phyloP scores from a whole-genome alignment of 352 stramenopile species.

The Pythium sp. region DNA sequence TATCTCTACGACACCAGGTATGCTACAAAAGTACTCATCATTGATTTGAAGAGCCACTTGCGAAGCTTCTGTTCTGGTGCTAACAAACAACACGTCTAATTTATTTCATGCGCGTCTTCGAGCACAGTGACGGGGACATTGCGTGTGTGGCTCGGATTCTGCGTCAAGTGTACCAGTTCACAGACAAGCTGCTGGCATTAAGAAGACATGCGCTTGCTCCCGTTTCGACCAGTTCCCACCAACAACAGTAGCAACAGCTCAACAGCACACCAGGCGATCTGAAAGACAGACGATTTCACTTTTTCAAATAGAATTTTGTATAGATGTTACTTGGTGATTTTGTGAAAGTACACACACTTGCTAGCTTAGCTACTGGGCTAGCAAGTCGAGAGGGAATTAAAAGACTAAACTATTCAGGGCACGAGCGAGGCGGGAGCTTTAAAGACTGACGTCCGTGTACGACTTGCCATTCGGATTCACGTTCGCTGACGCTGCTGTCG shows the following conservation, averaged over 20 bases:
- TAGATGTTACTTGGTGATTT: slow-evolving; percentile 4
- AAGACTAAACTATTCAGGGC: slow-evolving; percentile 8
- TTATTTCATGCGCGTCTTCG: background rate
- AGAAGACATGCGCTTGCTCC: background rate
- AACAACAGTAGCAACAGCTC: background rate
- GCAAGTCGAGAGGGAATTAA: background rate
- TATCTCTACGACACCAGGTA: slow-evolving; percentile 49
- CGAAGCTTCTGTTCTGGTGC: background rate
- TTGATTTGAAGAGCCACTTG: background rate
- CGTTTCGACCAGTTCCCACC: background rate
- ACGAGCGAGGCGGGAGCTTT: slow-evolving; percentile 1
- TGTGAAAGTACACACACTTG: background rate
- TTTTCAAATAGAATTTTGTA: slow-evolving; percentile 5
- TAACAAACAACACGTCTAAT: background rate
- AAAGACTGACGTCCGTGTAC: slow-evolving; percentile 61
- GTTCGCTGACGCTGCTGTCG: slow-evolving; percentile 16
- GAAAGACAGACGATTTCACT: background rate
- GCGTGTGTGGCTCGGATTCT: slow-evolving; percentile 22
- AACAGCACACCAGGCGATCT: background rate
- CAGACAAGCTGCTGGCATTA: background rate
- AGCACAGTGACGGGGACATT: slow-evolving; percentile 46
- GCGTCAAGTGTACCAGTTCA: slow-evolving; percentile 21
- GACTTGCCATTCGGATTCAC: slow-evolving; percentile 21
- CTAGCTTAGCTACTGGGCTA: background rate
- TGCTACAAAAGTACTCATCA: too few relatives aligned